Base-by-base conservation (phyloP, 768 basidiomycete species). In the Rubroboletus pulcherrimus region DNA sequence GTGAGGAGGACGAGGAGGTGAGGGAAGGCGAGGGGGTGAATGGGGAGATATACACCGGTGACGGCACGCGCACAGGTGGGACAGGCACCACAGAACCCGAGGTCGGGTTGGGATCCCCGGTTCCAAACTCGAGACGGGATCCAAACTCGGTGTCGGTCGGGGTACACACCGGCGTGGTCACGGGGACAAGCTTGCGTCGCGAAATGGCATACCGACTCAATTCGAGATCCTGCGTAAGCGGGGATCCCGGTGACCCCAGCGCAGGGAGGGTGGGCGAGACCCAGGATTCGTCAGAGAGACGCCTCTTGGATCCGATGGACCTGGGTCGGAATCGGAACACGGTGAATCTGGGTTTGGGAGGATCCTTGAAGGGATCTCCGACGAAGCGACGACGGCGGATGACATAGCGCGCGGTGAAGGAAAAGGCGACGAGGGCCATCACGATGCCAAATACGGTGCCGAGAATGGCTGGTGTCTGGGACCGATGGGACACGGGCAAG, bases 271-370 rank as follows among this genome's bases (percentile, higher is more conserved):
- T 4, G 0, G 63, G 65, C 0, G 65, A 62, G 50, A 66, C 65
- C 65, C 65, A 66, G 5, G 65, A 66, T 15, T 66, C 65, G 26
- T 66, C 58, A 1, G 66, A 66, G 21, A 67, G 63, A n/a, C 66
- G 63, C 24, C 46, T 62, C 65, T 54, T 49, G 59, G 54, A 41
- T 12, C 40, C 4, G 40, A 19, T 9, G 3, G 57, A 30, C n/a
- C 37, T 53, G 5, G 21, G 24, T 8, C 41, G 38, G 39, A 54
- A 46, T 19, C 49, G 34, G 33, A 62, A 48, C 7, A 48, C 30
- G 17, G 33, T 10, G 31, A 64, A 54, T 33, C 38, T 40, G 9
- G 51, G 33, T 47, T 43, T 48, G 30, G 51, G 33, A n/a, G 57
- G 54, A 26, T 63, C 59, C 21, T 34, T 42, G 51, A 63, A 63